Percentiles rank a stretch among this genome's conserved stretches.
Conservation (phyloP, 441 rosid species). For the Pelargonium cotyledonis region DNA sequence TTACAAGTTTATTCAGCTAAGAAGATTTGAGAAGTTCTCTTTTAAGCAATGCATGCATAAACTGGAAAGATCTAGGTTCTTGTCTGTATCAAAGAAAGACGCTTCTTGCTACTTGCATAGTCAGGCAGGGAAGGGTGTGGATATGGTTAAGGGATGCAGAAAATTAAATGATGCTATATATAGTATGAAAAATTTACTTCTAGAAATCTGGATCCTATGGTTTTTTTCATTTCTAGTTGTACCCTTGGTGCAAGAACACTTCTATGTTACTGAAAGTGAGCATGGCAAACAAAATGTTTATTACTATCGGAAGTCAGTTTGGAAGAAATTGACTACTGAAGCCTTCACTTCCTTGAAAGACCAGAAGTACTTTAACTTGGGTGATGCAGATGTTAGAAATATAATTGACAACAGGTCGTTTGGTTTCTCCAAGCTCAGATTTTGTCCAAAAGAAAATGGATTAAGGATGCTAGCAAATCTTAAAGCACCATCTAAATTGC, state of each 20-base stretch:
- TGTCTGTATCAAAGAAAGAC: constrained; percentile 41
- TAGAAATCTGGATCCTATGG: constrained; percentile 76
- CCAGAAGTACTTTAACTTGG: constrained; percentile 35
- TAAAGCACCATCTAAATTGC: constrained; percentile 47
- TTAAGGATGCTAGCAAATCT: constrained; percentile 67
- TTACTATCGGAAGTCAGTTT: constrained; percentile 63
- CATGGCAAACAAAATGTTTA: constrained; percentile 51
- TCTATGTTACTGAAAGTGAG: constrained; percentile 79
- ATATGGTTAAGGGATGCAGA: constrained; percentile 15
- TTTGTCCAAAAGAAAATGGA: constrained; percentile 62
- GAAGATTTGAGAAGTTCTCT: constrained; percentile 69
- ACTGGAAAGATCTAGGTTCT: constrained; percentile 47
- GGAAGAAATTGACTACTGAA: constrained; percentile 46
- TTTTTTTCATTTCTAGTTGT: constrained; percentile 61
- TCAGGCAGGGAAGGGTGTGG: constrained; percentile 21
- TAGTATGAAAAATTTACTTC: constrained; percentile 34
- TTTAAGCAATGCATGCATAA: constrained; percentile 54
- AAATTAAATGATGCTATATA: constrained; percentile 19
- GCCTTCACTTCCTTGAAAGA: constrained; percentile 36
- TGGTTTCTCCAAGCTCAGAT: constrained; percentile 72
- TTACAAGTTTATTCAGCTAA: constrained; percentile 50
- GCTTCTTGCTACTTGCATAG: constrained; percentile 24
- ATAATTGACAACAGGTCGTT: constrained; percentile 34
- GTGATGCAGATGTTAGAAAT: constrained; percentile 37
- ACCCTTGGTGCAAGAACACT: constrained; percentile 61